Conservation (phyloP, 1,284 basidiomycete genomes). For the Cryptococcus sp. region DNA sequence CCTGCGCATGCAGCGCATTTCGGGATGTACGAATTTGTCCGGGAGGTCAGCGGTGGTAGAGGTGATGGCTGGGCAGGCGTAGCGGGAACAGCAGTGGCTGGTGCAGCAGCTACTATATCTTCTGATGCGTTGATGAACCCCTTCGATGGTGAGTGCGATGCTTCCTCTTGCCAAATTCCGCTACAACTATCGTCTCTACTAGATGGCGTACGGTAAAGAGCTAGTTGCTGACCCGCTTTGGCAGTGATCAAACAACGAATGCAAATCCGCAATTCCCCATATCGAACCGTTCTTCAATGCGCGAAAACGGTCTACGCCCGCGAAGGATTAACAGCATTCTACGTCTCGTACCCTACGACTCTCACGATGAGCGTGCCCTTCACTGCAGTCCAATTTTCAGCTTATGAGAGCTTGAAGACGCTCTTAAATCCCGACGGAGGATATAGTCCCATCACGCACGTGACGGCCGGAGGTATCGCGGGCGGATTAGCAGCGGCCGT, state of each 20-base stretch:
- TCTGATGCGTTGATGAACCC: constrained; percentile 99
- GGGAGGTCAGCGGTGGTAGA: constrained; percentile 82
- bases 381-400: constrained; percentile 96
- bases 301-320: constrained; percentile 75
- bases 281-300: constrained; percentile 79
- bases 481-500: constrained; percentile 93
- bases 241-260: constrained; percentile 98
- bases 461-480: constrained; percentile 84
- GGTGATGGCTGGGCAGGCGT: constrained; percentile 50
- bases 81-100: constrained; percentile 72
- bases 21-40: constrained; percentile 91
- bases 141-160: constrained; percentile 78
- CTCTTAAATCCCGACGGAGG: constrained; percentile 79
- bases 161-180: constrained; percentile 69
- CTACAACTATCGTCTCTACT: too few relatives aligned
- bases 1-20: constrained; percentile 99
- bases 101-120: constrained; percentile 90
- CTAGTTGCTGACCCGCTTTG: constrained; percentile 6
- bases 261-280: constrained; percentile 92
- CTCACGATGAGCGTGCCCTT: constrained; percentile 96
- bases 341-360: constrained; percentile 98
- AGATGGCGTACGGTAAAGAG: too few relatives aligned
- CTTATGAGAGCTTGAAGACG: constrained; percentile 91
- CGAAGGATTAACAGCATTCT: constrained; percentile 92
- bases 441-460: constrained; percentile 91